phyloP scores from a whole-genome alignment of 306 rosid genomes.

The Nissolia schottii region DNA sequence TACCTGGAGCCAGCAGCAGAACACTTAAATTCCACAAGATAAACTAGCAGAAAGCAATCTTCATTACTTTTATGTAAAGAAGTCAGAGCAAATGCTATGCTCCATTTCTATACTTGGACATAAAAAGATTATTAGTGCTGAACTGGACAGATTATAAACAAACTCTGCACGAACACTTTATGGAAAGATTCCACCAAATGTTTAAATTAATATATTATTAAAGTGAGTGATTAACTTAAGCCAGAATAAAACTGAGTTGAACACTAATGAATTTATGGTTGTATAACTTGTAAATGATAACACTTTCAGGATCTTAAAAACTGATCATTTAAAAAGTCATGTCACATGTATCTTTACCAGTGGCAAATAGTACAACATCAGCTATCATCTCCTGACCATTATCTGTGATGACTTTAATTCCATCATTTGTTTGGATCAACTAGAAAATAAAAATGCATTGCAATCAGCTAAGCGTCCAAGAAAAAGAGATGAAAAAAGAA shows the following conservation, averaged over 20 bases:
- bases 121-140: background rate
- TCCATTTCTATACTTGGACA: background rate
- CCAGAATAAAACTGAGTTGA: background rate
- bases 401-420: slow-evolving; percentile 80
- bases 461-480: slow-evolving; percentile 19
- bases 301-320: background rate
- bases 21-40: background rate
- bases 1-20: slow-evolving; percentile 48
- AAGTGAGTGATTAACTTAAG: background rate
- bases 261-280: background rate
- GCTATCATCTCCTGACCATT: slow-evolving; percentile 87
- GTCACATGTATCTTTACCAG: slow-evolving; percentile 53
- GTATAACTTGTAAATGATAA: background rate
- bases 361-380: slow-evolving; percentile 89
- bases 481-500: background rate
- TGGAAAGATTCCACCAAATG: background rate
- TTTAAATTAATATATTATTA: background rate
- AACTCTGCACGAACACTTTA: background rate
- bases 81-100: background rate
- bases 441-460: slow-evolving; percentile 23
- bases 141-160: background rate
- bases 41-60: background rate
- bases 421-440: slow-evolving; percentile 75
- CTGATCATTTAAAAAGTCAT: background rate
- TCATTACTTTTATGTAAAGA: background rate